Evolutionary conservation across 2,329 filamentous ascomycete species (phyloP), one percentile per base, ranked within the genome.

Genomic region (Cladosporium velox): DNA sequence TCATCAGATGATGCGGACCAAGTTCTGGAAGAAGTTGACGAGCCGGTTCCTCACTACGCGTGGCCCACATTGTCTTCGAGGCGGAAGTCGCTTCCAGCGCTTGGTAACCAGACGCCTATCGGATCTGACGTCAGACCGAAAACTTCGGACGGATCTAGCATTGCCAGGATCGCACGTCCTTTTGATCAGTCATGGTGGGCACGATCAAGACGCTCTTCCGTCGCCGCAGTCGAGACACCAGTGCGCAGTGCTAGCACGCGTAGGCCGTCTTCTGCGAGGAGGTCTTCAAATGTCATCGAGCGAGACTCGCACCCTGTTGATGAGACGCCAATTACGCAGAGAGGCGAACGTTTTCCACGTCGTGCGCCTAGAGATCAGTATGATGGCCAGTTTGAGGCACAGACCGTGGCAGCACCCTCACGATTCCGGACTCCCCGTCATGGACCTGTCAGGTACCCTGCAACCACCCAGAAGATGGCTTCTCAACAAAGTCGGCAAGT

Each of bases 81-180:
- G 41, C 74, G 75, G 28, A 76, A 76, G 61, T 76, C 75, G 11
- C 66, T 77, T 18, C 74, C 75, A 52, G 64, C 71, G 7, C 64
- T 71, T 41, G 51, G 61, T 49, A 41, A 67, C 32, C 62, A 70
- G 59, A 69, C 74, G 26, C 64, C 69, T 30, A 30, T 67, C 21
- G 65, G 64, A 49, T n/a, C 61, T 11, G 64, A 47, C 12, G 24
- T 60, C 2, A 67, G 74, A 60, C 74, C 75, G n/a, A 66, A 59
- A 7, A 77, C 74, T 21, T 72, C 75, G 10, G 72, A 73, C 59
- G 75, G 75, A 14, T 68, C 68, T 12, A 73, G 71, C 66, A 72
- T 72, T 55, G 68, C 72, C 11, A 64, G 70, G 10, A 60, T 70
- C 1, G 69, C 62, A 21, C 66, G 67, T 14, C 68, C 70, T 4